Base-by-base conservation (phyloP, 148 eudicot genomes). In the Silene conica region DNA sequence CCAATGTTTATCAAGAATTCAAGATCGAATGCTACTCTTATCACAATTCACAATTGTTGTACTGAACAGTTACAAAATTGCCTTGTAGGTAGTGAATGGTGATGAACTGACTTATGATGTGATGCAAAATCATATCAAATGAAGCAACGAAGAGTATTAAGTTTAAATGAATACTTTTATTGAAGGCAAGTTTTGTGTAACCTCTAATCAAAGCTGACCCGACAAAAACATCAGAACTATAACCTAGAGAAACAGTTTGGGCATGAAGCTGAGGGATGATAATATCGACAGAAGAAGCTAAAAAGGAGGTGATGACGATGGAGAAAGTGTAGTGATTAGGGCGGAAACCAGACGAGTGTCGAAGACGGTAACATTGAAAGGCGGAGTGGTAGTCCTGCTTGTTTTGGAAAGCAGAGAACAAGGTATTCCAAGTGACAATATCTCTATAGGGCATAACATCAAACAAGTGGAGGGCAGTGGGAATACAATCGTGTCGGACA, bases 391-490 rank as follows among this genome's bases (percentile, higher is more conserved):
- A 81, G 63, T 77, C 67, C 15, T 21, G 73, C 7, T 10, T 50
- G n/a, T 80, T 85, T 31, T 80, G 87, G 9, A 82, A 83, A 76
- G 84, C 90, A 2, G 89, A 86, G 7, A 92, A 67, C 78, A 86
- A 67, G 69, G 87, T 84, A 81, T 92, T 92, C 90, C 92, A 92
- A 0, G 97, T 89, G 67, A 92, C 89, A 23, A 85, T 81, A 66
- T 89, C 89, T 86, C 85, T 87, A 1, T 26, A 72, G 23, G 92
- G 90, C 94, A 92, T 92, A 86, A 86, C 77, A 65, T 86, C 89
- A 60, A 92, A 89, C 86, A 89, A 46, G n/a, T 82, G 73, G 21
- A 57, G 83, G 56, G 97, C 97, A 69, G 55, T 61, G 15, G 73
- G 75, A 66, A 83, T 41, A 14, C 77, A 70, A 70, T 78, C 74